phyloP scores from a whole-genome alignment of 805 yeast genomes.

The Candida coleopterorum region DNA sequence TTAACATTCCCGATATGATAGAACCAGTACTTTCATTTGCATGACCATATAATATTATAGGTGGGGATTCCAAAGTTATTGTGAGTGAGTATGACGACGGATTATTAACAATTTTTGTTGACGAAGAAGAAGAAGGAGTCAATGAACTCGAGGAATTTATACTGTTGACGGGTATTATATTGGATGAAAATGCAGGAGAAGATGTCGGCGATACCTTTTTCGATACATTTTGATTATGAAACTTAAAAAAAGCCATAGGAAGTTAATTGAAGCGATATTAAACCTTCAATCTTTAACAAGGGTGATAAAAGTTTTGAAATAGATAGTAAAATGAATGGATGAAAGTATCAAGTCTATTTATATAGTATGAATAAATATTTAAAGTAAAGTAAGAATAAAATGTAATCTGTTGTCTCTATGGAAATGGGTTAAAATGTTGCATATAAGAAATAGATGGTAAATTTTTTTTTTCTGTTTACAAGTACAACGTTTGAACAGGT shows the following conservation, averaged over 20 bases:
- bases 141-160: background rate
- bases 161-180: conserved; percentile 2
- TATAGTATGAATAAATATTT: too few species aligned
- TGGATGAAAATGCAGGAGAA: background rate
- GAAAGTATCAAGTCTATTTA: too few species aligned
- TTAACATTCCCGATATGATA: conserved; percentile 71
- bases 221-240: background rate
- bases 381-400: too few species aligned
- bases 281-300: too few species aligned
- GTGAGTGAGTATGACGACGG: conserved; percentile 29
- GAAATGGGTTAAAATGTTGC: too few species aligned
- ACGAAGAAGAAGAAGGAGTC: background rate
- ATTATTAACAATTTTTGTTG: conserved; percentile 34
- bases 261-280: too few species aligned
- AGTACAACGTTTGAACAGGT: too few species aligned
- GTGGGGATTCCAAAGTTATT: conserved; percentile 82
- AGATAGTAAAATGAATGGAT: too few species aligned
- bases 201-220: conserved; percentile 2
- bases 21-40: conserved; percentile 82
- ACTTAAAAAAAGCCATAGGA: conserved; percentile 1
- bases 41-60: conserved; percentile 77
- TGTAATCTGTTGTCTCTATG: too few species aligned
- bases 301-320: too few species aligned
- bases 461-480: too few species aligned
- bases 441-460: too few species aligned